Base-by-base conservation (phyloP, 495 filamentous ascomycete species). In the Podospora fimiseda region DNA sequence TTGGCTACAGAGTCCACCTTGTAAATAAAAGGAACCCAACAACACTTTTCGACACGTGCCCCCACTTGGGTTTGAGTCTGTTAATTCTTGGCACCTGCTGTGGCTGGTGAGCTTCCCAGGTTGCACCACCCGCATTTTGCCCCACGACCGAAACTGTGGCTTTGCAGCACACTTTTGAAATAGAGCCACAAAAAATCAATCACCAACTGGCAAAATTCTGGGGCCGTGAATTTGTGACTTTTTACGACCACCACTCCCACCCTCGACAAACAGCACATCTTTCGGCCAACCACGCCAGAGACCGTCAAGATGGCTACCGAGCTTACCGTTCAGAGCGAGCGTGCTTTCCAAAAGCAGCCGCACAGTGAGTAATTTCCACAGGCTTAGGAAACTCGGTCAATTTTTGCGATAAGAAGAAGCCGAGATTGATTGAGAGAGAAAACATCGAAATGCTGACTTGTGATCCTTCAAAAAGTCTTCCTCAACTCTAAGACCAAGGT, bases 301-400 rank as follows among this genome's bases (percentile, higher is more conserved):
- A 77, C 81, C 85, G 82, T 80, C 85, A 87, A 76, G 77, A 96
- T 95, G 90, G 90, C 90, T 70, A 96, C 90, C 80, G 90, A 95
- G 83, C 82, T 96, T 76, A 95, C 86, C 73, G 90, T 96, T 73
- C 90, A 95, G 83, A 90, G 88, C 69, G 90, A 96, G 85, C 89
- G 90, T 76, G 90, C 90, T 79, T 96, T 85, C 86, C 90, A 95
- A 75, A 96, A 96, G 83, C 91, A 98, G 83, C 94, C 93, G 68
- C 94, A 99, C 77, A 95, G 66, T 68, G 56, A 65, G 66, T 68
- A 50, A 55, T 43, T 57, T 44, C 19, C 36, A 37, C 2, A 33
- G 14, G 43, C 51, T n/a, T 48, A 14, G 16, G 47, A 22, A 20
- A 21, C 14, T 13, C 42, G 14, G 22, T 20, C 15, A 44, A 22